phyloP scores from a whole-genome alignment of 1,284 basidiomycete species.

The Irpex lacteus region DNA sequence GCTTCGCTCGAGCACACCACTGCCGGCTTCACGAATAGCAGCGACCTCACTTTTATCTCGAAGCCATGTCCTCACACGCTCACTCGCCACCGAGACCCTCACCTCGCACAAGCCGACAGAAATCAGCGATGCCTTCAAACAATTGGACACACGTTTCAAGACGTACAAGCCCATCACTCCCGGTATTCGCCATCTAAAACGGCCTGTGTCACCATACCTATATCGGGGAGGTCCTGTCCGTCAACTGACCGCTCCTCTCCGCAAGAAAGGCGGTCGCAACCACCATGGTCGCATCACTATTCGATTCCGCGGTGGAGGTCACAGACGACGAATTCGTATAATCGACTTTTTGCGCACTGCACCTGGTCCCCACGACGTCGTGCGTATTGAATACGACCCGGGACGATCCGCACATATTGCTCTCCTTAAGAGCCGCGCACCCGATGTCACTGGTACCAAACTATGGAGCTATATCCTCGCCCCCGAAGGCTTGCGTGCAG shows the following conservation, averaged over 20 bases:
- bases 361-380: slow-evolving; percentile 82
- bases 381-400: slow-evolving; percentile 97
- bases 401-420: slow-evolving; percentile 94
- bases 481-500: slow-evolving; percentile 85
- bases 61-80: slow-evolving; percentile 19
- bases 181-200: slow-evolving; percentile 83
- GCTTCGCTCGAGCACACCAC: slow-evolving; percentile 24
- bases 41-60: slow-evolving; percentile 18
- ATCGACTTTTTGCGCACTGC: slow-evolving; percentile 85
- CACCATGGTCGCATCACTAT: slow-evolving; percentile 85
- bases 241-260: slow-evolving; percentile 79
- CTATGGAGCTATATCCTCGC: slow-evolving; percentile 89
- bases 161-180: slow-evolving; percentile 89
- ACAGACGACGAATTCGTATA: slow-evolving; percentile 81
- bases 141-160: slow-evolving; percentile 67
- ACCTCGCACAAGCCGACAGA: slow-evolving; percentile 24
- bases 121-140: slow-evolving; percentile 34
- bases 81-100: slow-evolving; percentile 32
- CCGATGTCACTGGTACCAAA: slow-evolving; percentile 41
- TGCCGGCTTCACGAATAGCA: not conserved
- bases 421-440: slow-evolving; percentile 66
- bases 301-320: slow-evolving; percentile 88
- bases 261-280: slow-evolving; percentile 88
- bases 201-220: slow-evolving; percentile 80
- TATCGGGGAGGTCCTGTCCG: slow-evolving; percentile 83